Evolutionary conservation across 495 filamentous ascomycete genomes (phyloP).

Genomic region (Aspergillus nanangensis): DNA sequence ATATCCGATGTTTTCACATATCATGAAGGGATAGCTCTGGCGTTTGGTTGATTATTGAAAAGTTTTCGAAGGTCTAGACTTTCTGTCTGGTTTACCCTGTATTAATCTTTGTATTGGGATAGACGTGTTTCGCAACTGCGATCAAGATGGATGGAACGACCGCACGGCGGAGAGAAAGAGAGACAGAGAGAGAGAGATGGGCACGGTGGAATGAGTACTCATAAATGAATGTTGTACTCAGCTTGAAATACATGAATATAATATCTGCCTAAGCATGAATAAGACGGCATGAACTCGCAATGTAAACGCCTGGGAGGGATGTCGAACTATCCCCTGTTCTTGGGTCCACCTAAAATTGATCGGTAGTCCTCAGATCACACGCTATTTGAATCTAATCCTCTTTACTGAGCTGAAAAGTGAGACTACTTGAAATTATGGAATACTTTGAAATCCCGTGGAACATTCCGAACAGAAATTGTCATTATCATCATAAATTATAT

Average conservation of each 20-base stretch:
- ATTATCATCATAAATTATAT: constrained; percentile 25
- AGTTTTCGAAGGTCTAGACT: constrained; percentile 2
- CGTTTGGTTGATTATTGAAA: constrained; percentile 6
- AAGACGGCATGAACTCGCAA: background rate
- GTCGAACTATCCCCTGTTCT: background rate
- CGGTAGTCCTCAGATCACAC: too few species aligned
- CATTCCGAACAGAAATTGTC: too few species aligned
- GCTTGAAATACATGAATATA: background rate
- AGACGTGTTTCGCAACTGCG: background rate
- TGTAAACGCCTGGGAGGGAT: too few species aligned
- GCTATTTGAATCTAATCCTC: background rate
- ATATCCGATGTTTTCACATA: constrained; percentile 2
- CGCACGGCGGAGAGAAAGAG: too few species aligned
- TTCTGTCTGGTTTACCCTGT: background rate
- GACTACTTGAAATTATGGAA: background rate
- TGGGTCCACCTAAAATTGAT: too few species aligned
- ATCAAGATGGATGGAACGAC: background rate
- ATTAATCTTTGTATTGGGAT: background rate
- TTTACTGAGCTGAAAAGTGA: background rate
- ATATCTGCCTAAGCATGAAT: background rate
- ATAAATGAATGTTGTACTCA: background rate
- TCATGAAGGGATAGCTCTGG: constrained; percentile 7
- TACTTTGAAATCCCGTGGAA: background rate
- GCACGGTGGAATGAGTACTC: background rate
- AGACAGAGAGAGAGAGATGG: background rate